Percentiles rank a stretch among this genome's conserved stretches.
Conservation (phyloP, 371 early-diverging fungal genomes). For the Apophysomyces ossiformis region DNA sequence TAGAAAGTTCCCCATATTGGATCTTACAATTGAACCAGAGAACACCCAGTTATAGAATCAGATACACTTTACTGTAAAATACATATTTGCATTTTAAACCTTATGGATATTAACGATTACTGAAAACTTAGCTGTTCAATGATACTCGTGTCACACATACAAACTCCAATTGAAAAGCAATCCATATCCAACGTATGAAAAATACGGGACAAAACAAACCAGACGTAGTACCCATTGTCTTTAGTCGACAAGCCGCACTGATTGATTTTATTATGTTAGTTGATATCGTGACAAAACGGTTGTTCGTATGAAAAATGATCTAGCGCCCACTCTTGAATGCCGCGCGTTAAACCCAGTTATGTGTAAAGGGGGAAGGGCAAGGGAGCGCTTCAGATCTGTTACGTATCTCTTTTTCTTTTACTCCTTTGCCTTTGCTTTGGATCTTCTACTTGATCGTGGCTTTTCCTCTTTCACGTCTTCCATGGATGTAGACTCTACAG, state of each 20-base stretch:
- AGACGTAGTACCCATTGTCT: too few species aligned
- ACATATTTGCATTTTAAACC: neutral
- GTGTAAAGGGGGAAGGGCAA: neutral
- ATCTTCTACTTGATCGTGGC: slow-evolving; percentile 31
- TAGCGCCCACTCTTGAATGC: neutral
- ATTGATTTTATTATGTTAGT: too few species aligned
- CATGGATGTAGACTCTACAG: slow-evolving; percentile 41
- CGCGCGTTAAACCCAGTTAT: neutral
- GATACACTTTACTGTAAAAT: slow-evolving; percentile 7
- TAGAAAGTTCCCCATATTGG: slow-evolving; percentile 41
- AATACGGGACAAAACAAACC: neutral
- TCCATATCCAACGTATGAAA: neutral
- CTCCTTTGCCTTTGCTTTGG: slow-evolving; percentile 18
- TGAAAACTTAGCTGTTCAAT: too few species aligned
- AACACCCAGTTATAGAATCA: neutral
- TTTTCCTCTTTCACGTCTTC: slow-evolving; percentile 21
- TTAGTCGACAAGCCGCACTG: too few species aligned
- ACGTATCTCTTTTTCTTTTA: neutral
- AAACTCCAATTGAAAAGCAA: too few species aligned
- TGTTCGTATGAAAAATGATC: neutral
- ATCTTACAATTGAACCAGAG: slow-evolving; percentile 23
- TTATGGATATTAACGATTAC: too few species aligned
- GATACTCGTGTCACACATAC: too few species aligned
- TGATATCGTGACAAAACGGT: too few species aligned
- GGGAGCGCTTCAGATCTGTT: neutral